Base-by-base conservation (phyloP, 1,284 basidiomycete genomes). In the Trichosporon sp. region DNA sequence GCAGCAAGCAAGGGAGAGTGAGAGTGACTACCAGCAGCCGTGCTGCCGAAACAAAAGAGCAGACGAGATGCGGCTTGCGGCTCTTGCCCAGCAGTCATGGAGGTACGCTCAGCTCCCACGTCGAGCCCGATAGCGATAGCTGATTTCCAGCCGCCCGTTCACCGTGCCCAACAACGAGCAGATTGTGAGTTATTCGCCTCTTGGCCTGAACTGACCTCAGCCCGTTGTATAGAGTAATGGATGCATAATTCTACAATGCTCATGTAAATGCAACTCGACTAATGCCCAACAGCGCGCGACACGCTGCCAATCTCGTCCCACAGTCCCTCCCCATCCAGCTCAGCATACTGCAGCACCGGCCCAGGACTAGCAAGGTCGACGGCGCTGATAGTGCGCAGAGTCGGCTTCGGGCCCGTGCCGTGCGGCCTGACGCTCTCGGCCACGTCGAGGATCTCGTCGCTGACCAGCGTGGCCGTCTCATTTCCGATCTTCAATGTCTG, bases 361-460 rank as follows among this genome's bases (percentile, higher is more conserved):
- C 66, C 66, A 2, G 61, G 52, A 3, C 64, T 64, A 3, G 56
- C 54, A n/a, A 68, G 61, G 57, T 68, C 66, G 11, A 60, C 54
- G 3, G 29, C 56, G 4, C 59, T 34, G 27, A 68, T 25, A 8
- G 60, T 65, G 27, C 66, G 64, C 40, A 63, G 60, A 3, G 52
- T 44, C 10, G 56, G 44, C 23, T 25, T 40, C 14, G 25, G 59
- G 21, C 44, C 46, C 31, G 19, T 33, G 31, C n/a, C 27, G 59
- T 52, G 44, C 32, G 44, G 59, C 59, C 46, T 10, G 21, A 36
- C 60, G 19, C 27, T 31, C 61, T 65, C 66, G 2, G 46, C 25
- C 5, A 64, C 56, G 27, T 68, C 66, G 40, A 56, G 27, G 29
- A 68, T 62, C 40, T 65, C 64, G 62, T 68, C 66, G 1, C 23